Conservation (phyloP, 768 basidiomycete species). For the Candolleomyces eurysporus region DNA sequence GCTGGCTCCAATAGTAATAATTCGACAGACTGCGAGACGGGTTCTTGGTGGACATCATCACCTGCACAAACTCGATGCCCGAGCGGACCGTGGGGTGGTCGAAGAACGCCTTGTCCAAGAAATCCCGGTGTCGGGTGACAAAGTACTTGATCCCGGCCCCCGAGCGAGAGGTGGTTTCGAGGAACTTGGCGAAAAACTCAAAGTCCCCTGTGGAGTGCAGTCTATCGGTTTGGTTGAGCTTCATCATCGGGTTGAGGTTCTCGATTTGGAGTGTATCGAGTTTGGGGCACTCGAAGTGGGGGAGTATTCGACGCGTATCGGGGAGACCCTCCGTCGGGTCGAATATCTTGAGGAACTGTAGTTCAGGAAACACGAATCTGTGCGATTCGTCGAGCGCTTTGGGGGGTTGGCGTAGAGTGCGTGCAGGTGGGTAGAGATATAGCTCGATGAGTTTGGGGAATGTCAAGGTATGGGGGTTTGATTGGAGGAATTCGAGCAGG, state of each 20-base stretch:
- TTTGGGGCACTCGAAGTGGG: neutral
- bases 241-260: neutral
- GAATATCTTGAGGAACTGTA: neutral
- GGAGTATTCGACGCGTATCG: too few species aligned
- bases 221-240: too few species aligned
- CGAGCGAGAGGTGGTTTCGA: neutral
- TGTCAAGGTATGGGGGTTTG: neutral
- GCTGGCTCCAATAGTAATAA: too few species aligned
- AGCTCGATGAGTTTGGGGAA: slow-evolving; percentile 1
- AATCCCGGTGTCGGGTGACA: neutral
- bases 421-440: neutral
- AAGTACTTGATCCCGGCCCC: too few species aligned
- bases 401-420: too few species aligned
- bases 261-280: neutral
- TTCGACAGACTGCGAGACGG: too few species aligned
- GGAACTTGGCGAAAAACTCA: neutral
- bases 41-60: neutral
- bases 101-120: neutral
- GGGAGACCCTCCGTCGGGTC: neutral
- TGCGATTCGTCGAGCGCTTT: neutral
- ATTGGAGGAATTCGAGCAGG: neutral
- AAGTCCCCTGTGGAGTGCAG: neutral
- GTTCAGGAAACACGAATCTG: neutral
- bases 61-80: neutral
- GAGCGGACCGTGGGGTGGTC: neutral